Conservation (phyloP, 495 filamentous ascomycete species). For the Rhypophila decipiens region DNA sequence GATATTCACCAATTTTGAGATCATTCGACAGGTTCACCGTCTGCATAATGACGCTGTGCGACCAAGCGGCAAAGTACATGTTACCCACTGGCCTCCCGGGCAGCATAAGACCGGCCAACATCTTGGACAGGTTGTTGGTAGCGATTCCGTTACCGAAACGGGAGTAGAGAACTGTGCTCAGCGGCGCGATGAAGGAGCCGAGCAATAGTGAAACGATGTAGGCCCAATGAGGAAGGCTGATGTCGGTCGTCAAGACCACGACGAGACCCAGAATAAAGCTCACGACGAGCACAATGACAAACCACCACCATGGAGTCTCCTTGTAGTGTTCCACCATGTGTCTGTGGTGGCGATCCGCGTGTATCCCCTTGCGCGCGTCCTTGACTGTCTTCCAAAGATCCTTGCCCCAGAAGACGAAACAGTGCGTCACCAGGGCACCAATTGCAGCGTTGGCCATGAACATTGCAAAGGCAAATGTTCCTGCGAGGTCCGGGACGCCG, state of each 20-base stretch:
- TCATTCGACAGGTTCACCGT: constrained; percentile 23
- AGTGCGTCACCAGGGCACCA: constrained; percentile 15
- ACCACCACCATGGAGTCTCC: constrained; percentile 54
- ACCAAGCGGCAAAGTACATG: constrained; percentile 30
- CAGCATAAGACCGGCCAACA: constrained; percentile 28
- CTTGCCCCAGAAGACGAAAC: constrained; percentile 17
- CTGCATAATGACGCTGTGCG: constrained; percentile 16
- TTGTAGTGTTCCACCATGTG: constrained; percentile 40
- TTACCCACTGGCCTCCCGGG: constrained; percentile 32
- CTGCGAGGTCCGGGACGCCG: constrained; percentile 39
- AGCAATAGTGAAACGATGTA: constrained; percentile 46
- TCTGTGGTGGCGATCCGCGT: constrained; percentile 20
- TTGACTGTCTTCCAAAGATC: constrained; percentile 14
- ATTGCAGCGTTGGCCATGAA: constrained; percentile 39
- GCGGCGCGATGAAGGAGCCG: constrained; percentile 24
- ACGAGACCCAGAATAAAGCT: constrained; percentile 46
- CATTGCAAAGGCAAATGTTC: constrained; percentile 34
- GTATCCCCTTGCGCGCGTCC: constrained; percentile 5
- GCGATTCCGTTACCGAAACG: constrained; percentile 31
- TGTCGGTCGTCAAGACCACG: constrained; percentile 33
- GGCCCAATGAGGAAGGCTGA: constrained; percentile 50
- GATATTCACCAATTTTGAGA: constrained; percentile 30
- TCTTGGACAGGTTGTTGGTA: constrained; percentile 34
- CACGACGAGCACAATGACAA: constrained; percentile 33
- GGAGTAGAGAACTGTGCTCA: constrained; percentile 26